These are phyloP conservation scores for Globisporangium cylindrosporum DNA, from an alignment of 352 stramenopile genomes.

Conservation along the genomic window DNA sequence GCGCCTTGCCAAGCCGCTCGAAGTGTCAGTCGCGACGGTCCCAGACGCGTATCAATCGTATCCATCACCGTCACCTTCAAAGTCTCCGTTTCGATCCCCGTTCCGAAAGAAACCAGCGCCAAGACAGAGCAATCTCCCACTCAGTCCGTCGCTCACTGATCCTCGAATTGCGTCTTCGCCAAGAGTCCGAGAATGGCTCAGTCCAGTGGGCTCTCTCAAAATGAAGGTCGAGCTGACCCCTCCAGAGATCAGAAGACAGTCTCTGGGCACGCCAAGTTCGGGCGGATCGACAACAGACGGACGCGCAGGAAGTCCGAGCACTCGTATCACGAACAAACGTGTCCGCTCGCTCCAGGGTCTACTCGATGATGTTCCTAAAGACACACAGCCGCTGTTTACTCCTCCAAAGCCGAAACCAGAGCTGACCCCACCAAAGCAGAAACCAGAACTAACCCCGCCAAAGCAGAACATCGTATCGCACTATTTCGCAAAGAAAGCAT, in stretches of 20 bases:
- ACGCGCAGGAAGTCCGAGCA: constrained; percentile 15
- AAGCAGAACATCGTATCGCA: constrained; percentile 34
- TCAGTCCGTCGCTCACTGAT: constrained; percentile 21
- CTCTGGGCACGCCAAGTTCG: constrained; percentile 12
- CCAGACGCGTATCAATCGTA: constrained; percentile 40
- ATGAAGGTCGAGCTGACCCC: constrained; percentile 22
- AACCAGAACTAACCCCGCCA: constrained; percentile 3
- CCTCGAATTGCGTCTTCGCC: constrained; percentile 20
- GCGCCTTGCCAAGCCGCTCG: constrained; percentile 44
- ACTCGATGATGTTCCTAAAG: constrained; percentile 60
- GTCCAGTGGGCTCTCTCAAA: constrained; percentile 44
- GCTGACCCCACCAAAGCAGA: constrained; percentile 17
- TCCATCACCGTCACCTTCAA: constrained; percentile 48
- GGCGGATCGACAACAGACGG: constrained; percentile 18
- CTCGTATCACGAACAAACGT: constrained; percentile 54
- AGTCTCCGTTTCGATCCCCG: constrained; percentile 72
- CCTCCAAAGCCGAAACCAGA: background rate
- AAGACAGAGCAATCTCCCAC: constrained; percentile 22
- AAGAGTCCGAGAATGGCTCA: constrained; percentile 62
- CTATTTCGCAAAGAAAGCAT: constrained; percentile 38
- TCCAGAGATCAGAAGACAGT: constrained; percentile 32
- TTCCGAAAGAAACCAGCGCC: constrained; percentile 71
- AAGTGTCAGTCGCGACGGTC: constrained; percentile 35
- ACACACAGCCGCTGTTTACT: constrained; percentile 16
- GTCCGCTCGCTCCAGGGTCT: constrained; percentile 76